Evolutionary conservation across 768 basidiomycete genomes (phyloP), one percentile per base, ranked within the genome.

Genomic region (Fistulinella prunicolor): DNA sequence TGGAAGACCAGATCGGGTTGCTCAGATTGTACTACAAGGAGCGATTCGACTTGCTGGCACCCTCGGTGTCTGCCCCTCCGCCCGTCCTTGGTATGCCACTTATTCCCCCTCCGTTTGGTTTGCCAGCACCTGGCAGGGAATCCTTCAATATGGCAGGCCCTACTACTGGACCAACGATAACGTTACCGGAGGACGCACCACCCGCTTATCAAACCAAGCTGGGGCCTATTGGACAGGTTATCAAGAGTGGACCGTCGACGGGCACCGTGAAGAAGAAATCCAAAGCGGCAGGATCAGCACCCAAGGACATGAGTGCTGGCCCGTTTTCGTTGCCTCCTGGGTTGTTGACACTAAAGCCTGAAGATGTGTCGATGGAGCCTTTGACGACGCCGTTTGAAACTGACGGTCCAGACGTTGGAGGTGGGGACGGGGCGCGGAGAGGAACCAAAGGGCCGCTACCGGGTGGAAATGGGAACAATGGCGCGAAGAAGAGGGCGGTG

Each of bases 1-100:
- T 86, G 60, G 85, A 86, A 29, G 71, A 82, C 21, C 93, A 95
- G 59, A 91, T 96, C 55, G 93, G 91, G 9, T 69, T 98, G 32
- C 82, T 98, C 55, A 86, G 79, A 48, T 66, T 78, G 0, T 94
- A 84, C 70, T 95, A 87, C 58, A 76, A 82, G 37, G 58, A 64
- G 22, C 79, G 85, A 23, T 70, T 90, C 40, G 60, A 73, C 3
- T 56, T 69, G 21, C 62, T 82, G 35, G 70, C 75, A 14, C 55
- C 69, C 9, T 29, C 54, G 9, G 51, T 50, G 35, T 47, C 50
- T 13, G 64, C 59, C 2, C 60, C 65, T 10, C 51, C 43, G 6
- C 38, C 55, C 19, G 28, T 54, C 2, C 44, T 53, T 24, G 46
- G 54, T 46, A 47, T 60, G 47, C 52, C 60, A 20, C 28, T 59